Evolutionary conservation across 345 rosid genomes (phyloP).

Genomic region (Draba incana): DNA sequence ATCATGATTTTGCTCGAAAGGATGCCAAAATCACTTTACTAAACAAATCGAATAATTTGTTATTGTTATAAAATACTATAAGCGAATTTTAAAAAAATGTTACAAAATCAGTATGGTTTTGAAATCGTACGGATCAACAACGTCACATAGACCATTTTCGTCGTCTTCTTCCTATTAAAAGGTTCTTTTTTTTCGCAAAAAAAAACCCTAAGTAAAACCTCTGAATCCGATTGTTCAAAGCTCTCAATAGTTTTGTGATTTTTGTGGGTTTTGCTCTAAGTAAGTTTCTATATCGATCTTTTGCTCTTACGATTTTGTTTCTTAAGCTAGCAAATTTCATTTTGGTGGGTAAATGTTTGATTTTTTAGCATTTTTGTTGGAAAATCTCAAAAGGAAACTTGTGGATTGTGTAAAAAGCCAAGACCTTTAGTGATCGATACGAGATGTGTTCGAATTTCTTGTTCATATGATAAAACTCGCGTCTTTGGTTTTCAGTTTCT

Average conservation of each 20-base stretch:
- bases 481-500: constrained; percentile 3
- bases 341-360: not conserved
- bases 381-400: not conserved
- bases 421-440: too few relatives aligned
- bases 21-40: too few relatives aligned
- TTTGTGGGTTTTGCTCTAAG: too few relatives aligned
- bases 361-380: not conserved
- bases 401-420: not conserved
- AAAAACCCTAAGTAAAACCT: not conserved
- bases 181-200: not conserved
- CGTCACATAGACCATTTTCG: not conserved
- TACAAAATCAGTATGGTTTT: not conserved
- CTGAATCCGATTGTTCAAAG: too few relatives aligned
- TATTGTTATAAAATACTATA: not conserved
- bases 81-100: not conserved
- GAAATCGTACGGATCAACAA: not conserved
- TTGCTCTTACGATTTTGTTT: not conserved
- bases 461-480: not conserved
- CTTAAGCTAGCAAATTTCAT: not conserved
- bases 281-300: not conserved
- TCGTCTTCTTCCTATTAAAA: not conserved
- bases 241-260: too few relatives aligned
- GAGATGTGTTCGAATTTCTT: not conserved
- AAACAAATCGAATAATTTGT: too few relatives aligned
- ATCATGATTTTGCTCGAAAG: too few relatives aligned